These are phyloP conservation scores for Ciborinia camelliae DNA, from an alignment of 2,329 filamentous ascomycete genomes.

Conservation along the genomic window DNA sequence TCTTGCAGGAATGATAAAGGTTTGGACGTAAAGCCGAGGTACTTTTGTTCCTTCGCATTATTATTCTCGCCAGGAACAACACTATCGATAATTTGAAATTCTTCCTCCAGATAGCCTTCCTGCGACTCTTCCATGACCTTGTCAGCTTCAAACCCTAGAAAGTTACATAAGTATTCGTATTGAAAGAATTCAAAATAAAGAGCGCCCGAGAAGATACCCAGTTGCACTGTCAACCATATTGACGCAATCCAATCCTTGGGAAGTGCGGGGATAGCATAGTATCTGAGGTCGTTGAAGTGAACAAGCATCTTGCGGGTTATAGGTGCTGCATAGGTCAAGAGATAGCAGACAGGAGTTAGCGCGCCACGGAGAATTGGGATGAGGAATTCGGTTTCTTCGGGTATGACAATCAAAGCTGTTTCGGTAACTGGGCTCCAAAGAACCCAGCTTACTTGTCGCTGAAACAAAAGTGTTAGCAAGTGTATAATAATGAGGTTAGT, in stretches of 20 bases:
- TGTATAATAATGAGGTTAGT: too few species aligned
- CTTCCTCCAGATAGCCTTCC: not conserved
- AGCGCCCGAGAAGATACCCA: conserved; percentile 58
- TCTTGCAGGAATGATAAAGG: conserved; percentile 51
- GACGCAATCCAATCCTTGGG: conserved; percentile 44
- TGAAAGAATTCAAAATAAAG: conserved; percentile 57
- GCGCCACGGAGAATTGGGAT: conserved; percentile 44
- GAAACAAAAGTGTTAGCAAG: conserved; percentile 24
- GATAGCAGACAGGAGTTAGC: conserved; percentile 37
- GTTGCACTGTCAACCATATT: conserved; percentile 52
- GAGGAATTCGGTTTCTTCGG: conserved; percentile 59
- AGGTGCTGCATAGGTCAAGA: conserved; percentile 58
- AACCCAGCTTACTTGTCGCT: conserved; percentile 57
- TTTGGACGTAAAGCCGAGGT: conserved; percentile 35
- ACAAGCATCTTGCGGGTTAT: conserved; percentile 56
- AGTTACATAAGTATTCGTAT: conserved; percentile 39
- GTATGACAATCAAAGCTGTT: conserved; percentile 55
- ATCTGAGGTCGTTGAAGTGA: conserved; percentile 53
- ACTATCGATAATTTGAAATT: not conserved
- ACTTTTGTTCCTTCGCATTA: not conserved
- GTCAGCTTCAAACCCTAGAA: conserved; percentile 20
- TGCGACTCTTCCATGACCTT: conserved; percentile 18
- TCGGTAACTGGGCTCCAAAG: conserved; percentile 50
- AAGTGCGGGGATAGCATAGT: conserved; percentile 50
- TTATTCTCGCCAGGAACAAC: not conserved